Percentiles rank a stretch among this genome's conserved stretches.
phyloP scores from a whole-genome alignment of 805 yeast genomes.

The Yueomyces sinensis region DNA sequence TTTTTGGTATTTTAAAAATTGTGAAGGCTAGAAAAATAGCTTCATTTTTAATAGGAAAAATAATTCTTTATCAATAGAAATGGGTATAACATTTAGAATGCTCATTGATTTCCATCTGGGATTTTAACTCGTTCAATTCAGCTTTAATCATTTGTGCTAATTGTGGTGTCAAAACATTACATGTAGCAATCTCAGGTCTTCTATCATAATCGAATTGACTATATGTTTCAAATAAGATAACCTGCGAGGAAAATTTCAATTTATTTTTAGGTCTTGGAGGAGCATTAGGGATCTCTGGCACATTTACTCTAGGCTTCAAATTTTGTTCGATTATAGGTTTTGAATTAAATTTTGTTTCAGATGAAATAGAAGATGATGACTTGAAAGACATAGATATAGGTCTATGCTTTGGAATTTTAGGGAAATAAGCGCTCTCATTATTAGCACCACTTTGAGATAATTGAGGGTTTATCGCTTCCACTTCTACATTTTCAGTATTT shows the following conservation, averaged over 20 bases:
- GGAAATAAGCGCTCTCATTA: constrained; percentile 4
- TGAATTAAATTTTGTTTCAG: too few species aligned
- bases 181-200: constrained; percentile 84
- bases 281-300: background rate
- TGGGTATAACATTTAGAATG: constrained; percentile 73
- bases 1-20: too few species aligned
- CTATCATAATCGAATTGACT: constrained; percentile 79
- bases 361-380: too few species aligned
- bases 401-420: constrained; percentile 14
- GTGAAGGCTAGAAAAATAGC: background rate
- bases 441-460: too few species aligned
- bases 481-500: too few species aligned
- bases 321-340: too few species aligned
- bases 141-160: constrained; percentile 77
- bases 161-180: constrained; percentile 78
- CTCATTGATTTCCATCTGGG: constrained; percentile 73
- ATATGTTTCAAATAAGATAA: constrained; percentile 76
- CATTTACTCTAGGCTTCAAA: background rate
- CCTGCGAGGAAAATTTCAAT: constrained; percentile 56
- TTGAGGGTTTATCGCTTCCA: background rate
- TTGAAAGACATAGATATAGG: constrained; percentile 41
- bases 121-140: constrained; percentile 69
- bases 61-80: constrained; percentile 47
- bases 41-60: background rate
- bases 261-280: background rate